Conservation (phyloP, 371 early-diverging fungal species). For the Mortierella sp. region DNA sequence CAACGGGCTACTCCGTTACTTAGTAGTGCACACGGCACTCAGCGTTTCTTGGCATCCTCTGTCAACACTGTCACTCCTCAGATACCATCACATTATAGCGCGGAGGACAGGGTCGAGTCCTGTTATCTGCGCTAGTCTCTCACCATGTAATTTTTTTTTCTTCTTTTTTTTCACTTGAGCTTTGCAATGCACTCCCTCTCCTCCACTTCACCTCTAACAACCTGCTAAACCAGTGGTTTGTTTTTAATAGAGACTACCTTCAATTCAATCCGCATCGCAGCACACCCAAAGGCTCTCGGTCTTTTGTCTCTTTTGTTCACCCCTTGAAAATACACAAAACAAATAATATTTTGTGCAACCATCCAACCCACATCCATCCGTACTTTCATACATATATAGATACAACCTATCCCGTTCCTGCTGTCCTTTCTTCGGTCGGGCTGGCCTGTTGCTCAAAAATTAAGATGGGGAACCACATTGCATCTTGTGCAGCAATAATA, state of each 20-base stretch:
- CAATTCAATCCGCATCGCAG: background rate
- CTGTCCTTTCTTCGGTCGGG: background rate
- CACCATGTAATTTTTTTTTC: background rate
- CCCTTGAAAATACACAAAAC: background rate
- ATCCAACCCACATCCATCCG: background rate
- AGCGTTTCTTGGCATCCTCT: too few species aligned
- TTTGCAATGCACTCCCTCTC: background rate
- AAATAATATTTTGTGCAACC: constrained; percentile 10
- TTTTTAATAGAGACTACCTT: background rate
- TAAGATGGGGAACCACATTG: constrained; percentile 10
- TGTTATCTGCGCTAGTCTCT: background rate
- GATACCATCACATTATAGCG: too few species aligned
- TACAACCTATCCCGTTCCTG: background rate
- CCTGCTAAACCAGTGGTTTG: background rate
- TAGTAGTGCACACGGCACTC: too few species aligned
- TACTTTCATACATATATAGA: too few species aligned
- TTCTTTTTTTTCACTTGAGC: background rate
- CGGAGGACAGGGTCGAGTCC: too few species aligned
- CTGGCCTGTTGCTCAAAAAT: constrained; percentile 1
- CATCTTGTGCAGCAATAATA: background rate
- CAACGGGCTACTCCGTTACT: background rate
- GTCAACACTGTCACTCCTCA: too few species aligned
- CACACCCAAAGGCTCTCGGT: background rate
- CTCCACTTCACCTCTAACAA: background rate
- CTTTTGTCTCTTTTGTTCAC: background rate